Conservation (phyloP, 306 rosid species). For the Lithocarpus polystachyus region DNA sequence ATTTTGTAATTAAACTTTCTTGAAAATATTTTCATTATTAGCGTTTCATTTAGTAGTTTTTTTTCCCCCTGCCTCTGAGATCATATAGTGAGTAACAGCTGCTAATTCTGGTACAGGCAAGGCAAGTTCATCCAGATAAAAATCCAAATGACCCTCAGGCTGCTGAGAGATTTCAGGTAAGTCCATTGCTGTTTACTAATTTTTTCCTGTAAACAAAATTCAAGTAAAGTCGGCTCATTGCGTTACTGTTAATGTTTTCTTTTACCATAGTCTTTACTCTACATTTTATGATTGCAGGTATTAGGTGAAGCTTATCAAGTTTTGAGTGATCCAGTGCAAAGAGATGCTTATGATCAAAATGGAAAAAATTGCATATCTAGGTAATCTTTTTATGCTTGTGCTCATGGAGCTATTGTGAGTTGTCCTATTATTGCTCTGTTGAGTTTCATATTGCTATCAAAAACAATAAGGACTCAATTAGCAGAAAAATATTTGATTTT, state of each 20-base stretch:
- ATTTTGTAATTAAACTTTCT: too few relatives aligned
- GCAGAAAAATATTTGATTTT: not conserved
- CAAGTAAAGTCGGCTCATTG: not conserved
- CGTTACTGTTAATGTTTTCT: not conserved
- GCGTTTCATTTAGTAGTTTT: too few relatives aligned
- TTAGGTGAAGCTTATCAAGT: constrained; percentile 93
- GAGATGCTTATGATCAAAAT: constrained; percentile 73
- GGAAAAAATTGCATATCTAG: constrained; percentile 74
- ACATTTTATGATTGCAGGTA: constrained; percentile 34
- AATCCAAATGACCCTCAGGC: constrained; percentile 85
- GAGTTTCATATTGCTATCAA: not conserved
- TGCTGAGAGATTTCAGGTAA: constrained; percentile 76
- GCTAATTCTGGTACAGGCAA: constrained; percentile 51
- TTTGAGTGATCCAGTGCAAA: constrained; percentile 76
- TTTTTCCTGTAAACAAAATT: not conserved
- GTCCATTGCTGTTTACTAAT: not conserved
- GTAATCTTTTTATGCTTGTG: constrained; percentile 29
- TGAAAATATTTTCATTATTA: too few relatives aligned
- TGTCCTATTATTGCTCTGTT: not conserved
- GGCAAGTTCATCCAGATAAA: constrained; percentile 95
- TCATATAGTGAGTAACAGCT: not conserved
- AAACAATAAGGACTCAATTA: not conserved
- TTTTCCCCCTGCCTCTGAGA: not conserved
- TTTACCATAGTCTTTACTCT: not conserved
- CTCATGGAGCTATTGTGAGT: not conserved